Evolutionary conservation across 345 rosid genomes (phyloP).

Genomic region (Carallia brachiata): DNA sequence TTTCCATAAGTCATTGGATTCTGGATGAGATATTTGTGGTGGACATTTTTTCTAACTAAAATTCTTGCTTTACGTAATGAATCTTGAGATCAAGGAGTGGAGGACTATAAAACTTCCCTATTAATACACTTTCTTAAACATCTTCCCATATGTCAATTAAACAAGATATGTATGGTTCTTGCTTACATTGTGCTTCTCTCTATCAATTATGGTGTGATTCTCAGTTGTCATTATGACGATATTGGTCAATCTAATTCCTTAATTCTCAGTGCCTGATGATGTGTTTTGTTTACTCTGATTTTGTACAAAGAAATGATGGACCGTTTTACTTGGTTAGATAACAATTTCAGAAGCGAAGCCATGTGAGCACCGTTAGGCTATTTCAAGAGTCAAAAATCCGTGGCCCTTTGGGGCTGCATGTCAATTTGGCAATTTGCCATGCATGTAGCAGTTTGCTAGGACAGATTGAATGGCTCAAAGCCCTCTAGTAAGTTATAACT

Average conservation of each 20-base stretch:
- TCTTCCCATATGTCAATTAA: neutral
- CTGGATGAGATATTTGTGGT: neutral
- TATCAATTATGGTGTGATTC: neutral
- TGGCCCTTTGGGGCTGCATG: neutral
- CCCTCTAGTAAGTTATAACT: slow-evolving; percentile 2
- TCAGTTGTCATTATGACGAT: neutral
- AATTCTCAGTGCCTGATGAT: neutral
- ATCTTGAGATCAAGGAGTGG: neutral
- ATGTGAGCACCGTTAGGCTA: neutral
- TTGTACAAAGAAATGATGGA: neutral
- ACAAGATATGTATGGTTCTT: neutral
- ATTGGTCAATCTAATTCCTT: neutral
- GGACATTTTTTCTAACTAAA: neutral
- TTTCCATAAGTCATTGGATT: neutral
- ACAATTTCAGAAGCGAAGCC: neutral
- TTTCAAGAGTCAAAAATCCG: neutral
- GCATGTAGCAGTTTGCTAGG: neutral
- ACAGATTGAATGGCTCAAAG: neutral
- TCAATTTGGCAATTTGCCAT: neutral
- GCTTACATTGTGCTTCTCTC: neutral
- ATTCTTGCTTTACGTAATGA: neutral
- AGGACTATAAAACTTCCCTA: neutral
- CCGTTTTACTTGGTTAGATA: neutral
- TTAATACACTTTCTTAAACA: neutral
- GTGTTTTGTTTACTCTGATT: neutral